A percentile compares a stretch with the other conserved stretches of the same genome.
Conservation (phyloP, 2,329 filamentous ascomycete species). For the Colletotrichum nymphaeae region DNA sequence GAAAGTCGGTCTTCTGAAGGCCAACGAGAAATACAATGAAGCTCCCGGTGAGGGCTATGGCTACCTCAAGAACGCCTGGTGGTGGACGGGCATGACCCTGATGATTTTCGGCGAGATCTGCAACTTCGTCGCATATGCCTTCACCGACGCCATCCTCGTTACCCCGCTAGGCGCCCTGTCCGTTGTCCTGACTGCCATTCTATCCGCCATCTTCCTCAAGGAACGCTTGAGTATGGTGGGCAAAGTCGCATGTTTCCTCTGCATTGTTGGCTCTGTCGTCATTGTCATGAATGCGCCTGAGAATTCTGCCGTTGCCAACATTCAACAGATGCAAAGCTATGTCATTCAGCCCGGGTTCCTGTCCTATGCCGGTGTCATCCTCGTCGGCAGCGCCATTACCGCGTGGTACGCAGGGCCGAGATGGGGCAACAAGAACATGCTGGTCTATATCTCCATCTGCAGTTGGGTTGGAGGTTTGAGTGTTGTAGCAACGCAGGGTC, state of each 20-base stretch:
- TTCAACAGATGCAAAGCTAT: constrained; percentile 91
- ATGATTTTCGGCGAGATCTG: constrained; percentile 98
- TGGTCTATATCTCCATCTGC: constrained; percentile 97
- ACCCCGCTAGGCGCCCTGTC: constrained; percentile 91
- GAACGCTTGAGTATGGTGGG: constrained; percentile 95
- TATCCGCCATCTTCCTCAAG: constrained; percentile 95
- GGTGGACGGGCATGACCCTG: constrained; percentile 95
- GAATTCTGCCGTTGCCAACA: constrained; percentile 85
- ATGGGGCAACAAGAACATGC: constrained; percentile 97
- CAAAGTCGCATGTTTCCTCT: constrained; percentile 95
- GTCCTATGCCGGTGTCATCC: constrained; percentile 83
- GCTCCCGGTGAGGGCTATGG: constrained; percentile 96
- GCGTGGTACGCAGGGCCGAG: constrained; percentile 86
- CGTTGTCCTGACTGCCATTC: constrained; percentile 90
- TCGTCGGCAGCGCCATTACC: constrained; percentile 77
- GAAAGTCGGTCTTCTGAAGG: constrained; percentile 89
- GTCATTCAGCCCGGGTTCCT: constrained; percentile 90
- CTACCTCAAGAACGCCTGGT: constrained; percentile 93
- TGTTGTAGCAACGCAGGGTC: constrained; percentile 92
- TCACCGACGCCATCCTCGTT: constrained; percentile 95
- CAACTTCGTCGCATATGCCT: constrained; percentile 97
- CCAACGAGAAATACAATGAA: constrained; percentile 96
- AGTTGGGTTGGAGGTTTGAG: constrained; percentile 94
- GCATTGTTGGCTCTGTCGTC: constrained; percentile 91
- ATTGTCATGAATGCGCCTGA: constrained; percentile 94